Evolutionary conservation across 1,139 yeast genomes (phyloP).

Genomic region (Candida anutae): DNA sequence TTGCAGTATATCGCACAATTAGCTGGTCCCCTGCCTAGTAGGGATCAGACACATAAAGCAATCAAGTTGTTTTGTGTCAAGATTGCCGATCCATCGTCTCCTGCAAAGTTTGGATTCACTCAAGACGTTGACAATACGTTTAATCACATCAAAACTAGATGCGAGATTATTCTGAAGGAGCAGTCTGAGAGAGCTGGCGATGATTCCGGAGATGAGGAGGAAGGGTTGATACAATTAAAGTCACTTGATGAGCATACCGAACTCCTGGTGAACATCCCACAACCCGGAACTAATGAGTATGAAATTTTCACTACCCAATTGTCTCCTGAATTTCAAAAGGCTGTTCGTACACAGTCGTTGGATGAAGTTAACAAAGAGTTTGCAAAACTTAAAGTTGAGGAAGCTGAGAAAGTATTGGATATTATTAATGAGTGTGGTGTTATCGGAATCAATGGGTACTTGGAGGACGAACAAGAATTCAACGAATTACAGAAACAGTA

Average conservation of each 20-base stretch:
- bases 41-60: constrained; percentile 40
- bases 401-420: constrained; percentile 74
- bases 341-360: constrained; percentile 62
- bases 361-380: constrained; percentile 82
- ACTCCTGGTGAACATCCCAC: constrained; percentile 66
- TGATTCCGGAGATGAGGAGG: constrained; percentile 38
- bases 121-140: constrained; percentile 69
- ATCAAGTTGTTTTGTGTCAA: constrained; percentile 64
- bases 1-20: constrained; percentile 71
- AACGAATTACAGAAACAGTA: constrained; percentile 17
- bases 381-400: constrained; percentile 64
- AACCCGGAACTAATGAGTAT: constrained; percentile 43
- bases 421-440: constrained; percentile 76
- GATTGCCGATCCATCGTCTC: constrained; percentile 44
- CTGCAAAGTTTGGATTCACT: constrained; percentile 58
- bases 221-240: constrained; percentile 78
- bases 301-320: constrained; percentile 46
- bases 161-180: constrained; percentile 53
- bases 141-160: constrained; percentile 66
- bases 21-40: constrained; percentile 29
- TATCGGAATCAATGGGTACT: constrained; percentile 52
- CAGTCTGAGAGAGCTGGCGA: constrained; percentile 22
- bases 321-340: constrained; percentile 61
- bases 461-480: constrained; percentile 20
- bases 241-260: constrained; percentile 81